Conservation (phyloP, 768 basidiomycete species). For the Obba rivulosa region DNA sequence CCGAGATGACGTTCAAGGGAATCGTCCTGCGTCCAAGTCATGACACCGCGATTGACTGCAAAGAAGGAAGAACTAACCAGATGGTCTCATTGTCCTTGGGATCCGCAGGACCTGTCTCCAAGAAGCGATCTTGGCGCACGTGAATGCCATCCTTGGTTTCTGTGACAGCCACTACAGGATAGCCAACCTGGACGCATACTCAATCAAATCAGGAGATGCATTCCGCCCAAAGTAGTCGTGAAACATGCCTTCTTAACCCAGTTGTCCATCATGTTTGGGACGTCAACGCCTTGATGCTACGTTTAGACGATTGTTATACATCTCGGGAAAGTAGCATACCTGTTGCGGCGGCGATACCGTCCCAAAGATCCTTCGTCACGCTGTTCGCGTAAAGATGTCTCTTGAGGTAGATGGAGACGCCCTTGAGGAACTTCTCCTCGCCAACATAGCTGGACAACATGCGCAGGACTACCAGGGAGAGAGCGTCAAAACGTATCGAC, state of each 20-base stretch:
- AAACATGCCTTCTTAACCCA: constrained; percentile 75
- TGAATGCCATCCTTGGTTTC: constrained; percentile 68
- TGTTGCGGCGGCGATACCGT: constrained; percentile 73
- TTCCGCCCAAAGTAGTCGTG: neutral
- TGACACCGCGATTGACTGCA: neutral
- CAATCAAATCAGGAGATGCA: no score
- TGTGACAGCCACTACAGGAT: constrained; percentile 83
- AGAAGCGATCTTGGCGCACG: constrained; percentile 87
- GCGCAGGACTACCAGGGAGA: constrained; percentile 60
- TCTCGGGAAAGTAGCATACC: constrained; percentile 26
- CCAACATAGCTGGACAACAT: constrained; percentile 91
- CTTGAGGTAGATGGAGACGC: constrained; percentile 90
- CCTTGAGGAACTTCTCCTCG: constrained; percentile 81
- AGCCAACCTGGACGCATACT: constrained; percentile 52
- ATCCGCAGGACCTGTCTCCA: constrained; percentile 76
- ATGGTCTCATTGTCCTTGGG: constrained; percentile 83
- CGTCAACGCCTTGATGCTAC: constrained; percentile 45
- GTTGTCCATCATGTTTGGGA: constrained; percentile 79
- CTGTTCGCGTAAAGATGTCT: constrained; percentile 81
- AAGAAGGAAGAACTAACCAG: constrained; percentile 45
- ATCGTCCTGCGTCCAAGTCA: constrained; percentile 52
- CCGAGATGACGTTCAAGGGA: constrained; percentile 69
- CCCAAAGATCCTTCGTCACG: constrained; percentile 82
- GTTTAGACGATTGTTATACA: neutral
- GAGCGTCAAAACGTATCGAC: neutral